A percentile compares a stretch with the other conserved stretches of the same genome.
These are phyloP conservation scores for Chamaenerion angustifolium DNA, from an alignment of 345 rosid genomes.

Conservation along the genomic window DNA sequence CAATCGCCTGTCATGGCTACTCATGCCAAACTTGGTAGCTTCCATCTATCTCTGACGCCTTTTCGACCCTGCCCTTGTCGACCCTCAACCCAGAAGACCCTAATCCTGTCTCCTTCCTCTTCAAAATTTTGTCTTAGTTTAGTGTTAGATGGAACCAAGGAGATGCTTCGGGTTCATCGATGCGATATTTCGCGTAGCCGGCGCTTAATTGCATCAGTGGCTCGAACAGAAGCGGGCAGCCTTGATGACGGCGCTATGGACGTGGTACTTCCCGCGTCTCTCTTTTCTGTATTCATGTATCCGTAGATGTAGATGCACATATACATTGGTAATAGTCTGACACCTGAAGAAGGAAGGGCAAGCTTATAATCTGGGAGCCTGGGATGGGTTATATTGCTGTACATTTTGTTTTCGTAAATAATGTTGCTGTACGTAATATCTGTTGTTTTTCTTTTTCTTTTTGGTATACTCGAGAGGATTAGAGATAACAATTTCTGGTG, in stretches of 20 bases:
- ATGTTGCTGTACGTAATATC: no score
- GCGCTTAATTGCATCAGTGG: slow-evolving; percentile 25
- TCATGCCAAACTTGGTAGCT: no score
- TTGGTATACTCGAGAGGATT: no score
- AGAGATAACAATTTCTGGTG: no score
- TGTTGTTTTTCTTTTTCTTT: no score
- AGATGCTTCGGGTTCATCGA: slow-evolving; percentile 11
- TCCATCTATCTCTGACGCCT: slow-evolving; percentile 25
- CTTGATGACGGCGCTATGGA: slow-evolving; percentile 25
- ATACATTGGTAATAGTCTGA: no score
- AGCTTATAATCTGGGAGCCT: no score
- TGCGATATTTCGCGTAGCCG: slow-evolving; percentile 16
- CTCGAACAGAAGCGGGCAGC: slow-evolving; percentile 36
- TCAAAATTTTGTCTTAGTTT: slow-evolving; percentile 15
- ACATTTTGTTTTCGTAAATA: no score
- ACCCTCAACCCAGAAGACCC: slow-evolving; percentile 20
- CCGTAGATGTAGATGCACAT: not conserved
- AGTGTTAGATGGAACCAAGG: slow-evolving; percentile 12
- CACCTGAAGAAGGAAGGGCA: no score
- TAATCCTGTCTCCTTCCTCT: slow-evolving; percentile 14
- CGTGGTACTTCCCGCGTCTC: slow-evolving; percentile 19
- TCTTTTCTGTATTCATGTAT: not conserved
- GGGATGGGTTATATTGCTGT: no score
- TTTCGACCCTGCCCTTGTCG: slow-evolving; percentile 30
- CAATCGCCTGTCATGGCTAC: no score